Base-by-base conservation (phyloP, 768 basidiomycete species). In the Mycena kentingensis region DNA sequence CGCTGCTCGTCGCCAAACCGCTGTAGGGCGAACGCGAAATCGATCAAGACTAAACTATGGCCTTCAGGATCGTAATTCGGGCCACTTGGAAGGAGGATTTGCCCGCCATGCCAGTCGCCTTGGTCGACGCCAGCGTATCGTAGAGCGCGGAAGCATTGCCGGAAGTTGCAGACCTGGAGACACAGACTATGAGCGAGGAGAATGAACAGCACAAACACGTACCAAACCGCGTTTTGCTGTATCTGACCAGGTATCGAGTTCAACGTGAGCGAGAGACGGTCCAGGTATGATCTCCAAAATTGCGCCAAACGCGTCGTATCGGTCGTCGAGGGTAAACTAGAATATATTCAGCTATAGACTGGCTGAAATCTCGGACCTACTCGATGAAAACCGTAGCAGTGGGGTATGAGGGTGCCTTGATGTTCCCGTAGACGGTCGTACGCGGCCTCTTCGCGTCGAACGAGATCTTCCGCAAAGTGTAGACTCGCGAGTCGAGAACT, bases 41-140 rank as follows among this genome's bases (percentile, higher is more conserved):
- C 44, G 44, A 46, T 46, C 12, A 46, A 29, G 10, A 46, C 44
- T 13, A 46, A 12, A 42, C 24, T 25, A 19, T 42, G 11, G 44
- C 16, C 10, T 13, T n/a, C 25, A 16, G 32, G n/a, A n/a, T 15
- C 22, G 29, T 22, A 28, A 8, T 24, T 29, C 8, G 28, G 28
- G 19, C 31, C 46, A 13, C 35, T 16, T 10, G 46, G 46, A 48
- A 22, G 32, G 31, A 48, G 8, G 29, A 48, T 41, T 25, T 48
- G 46, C 10, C 19, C 16, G 34, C 13, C 12, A 36, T 25, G 27
- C 13, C 11, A 48, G 46, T 48, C 46, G 8, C 15, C 21, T 36
- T 48, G 46, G 28, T 48, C 32, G 29, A 48, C 24, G 31, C 46
- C 46, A 35, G 46, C 46, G 24, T 32, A 48, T 7, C 11, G 24